Evolutionary conservation across 202 grass and related monocot species (phyloP), one percentile per base, ranked within the genome.

Genomic region (Panicum hallii): DNA sequence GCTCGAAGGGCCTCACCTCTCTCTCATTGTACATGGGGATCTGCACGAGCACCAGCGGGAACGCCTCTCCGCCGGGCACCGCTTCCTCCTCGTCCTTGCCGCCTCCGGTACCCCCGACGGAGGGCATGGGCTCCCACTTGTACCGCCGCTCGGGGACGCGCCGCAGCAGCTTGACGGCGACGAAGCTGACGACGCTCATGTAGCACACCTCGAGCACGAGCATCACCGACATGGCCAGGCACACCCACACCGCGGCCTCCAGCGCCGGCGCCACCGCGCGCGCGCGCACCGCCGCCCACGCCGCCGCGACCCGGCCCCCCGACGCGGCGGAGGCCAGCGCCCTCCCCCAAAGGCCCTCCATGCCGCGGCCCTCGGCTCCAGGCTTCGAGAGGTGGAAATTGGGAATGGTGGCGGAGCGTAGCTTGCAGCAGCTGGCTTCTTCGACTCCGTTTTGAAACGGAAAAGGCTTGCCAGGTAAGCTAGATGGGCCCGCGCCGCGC

Each of bases 11-110:
- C 32, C 72, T 87, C 49, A 94, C 93, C 93, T 95, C 90, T 55
- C 69, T 93, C 72, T 95, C 90, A 60, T 95, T 95, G 88, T 92
- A 95, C 93, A 95, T 95, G 74, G 93, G 93, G 79, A 95, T 95
- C 90, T 95, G 93, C 70, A 95, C 90, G 69, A 95, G 93, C 77
- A 95, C 93, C 90, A 89, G 67, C n/a, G 93, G 90, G 65, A 75
- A 92, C 61, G 32, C 79, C 20, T 48, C 40, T 3, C n/a, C 66
- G 9, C 52, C 38, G 16, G 48, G 57, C 46, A 62, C 79, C 82
- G 7, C 56, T 17, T 45, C 74, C 52, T 54, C 83, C 81, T 75
- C 65, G 53, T 77, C 83, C 16, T 36, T 63, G 32, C 0, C 68
- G 4, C 19, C 2, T 11, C 2, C 62, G 45, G 36, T 4, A 38